Evolutionary conservation across 106 monocot species (phyloP).

Genomic region (Dendrobium chrysotoxum): DNA sequence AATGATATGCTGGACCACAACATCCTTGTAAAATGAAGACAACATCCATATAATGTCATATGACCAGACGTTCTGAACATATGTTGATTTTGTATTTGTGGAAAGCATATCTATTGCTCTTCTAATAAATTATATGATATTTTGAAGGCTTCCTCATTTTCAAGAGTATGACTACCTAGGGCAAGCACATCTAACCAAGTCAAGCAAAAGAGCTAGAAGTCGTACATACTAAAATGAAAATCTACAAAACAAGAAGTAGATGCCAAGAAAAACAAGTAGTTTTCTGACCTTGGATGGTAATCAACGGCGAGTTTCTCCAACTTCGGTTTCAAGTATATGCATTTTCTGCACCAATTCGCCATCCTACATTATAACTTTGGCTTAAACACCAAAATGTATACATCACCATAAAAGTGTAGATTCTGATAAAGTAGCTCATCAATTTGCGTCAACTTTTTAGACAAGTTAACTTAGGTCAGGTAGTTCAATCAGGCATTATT

Average conservation of each 20-base stretch:
- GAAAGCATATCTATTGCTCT: too few relatives aligned
- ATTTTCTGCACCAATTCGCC: constrained; percentile 98
- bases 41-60: too few relatives aligned
- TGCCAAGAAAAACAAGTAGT: not conserved
- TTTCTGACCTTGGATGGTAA: constrained; percentile 79
- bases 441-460: not conserved
- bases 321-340: constrained; percentile 98
- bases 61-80: too few relatives aligned
- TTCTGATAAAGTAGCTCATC: not conserved
- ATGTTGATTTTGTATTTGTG: too few relatives aligned
- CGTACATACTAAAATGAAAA: not conserved
- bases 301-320: constrained; percentile 85
- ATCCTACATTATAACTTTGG: constrained; percentile 41
- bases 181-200: not conserved
- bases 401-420: not conserved
- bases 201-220: not conserved
- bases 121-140: not conserved
- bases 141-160: not conserved
- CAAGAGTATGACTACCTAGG: not conserved
- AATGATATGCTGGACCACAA: not conserved
- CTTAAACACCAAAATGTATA: not conserved
- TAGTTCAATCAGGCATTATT: not conserved
- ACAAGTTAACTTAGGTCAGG: not conserved
- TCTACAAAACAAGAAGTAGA: not conserved
- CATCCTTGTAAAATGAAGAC: too few relatives aligned